Conservation (phyloP, 352 stramenopile genomes). For the Phytophthora melonis region DNA sequence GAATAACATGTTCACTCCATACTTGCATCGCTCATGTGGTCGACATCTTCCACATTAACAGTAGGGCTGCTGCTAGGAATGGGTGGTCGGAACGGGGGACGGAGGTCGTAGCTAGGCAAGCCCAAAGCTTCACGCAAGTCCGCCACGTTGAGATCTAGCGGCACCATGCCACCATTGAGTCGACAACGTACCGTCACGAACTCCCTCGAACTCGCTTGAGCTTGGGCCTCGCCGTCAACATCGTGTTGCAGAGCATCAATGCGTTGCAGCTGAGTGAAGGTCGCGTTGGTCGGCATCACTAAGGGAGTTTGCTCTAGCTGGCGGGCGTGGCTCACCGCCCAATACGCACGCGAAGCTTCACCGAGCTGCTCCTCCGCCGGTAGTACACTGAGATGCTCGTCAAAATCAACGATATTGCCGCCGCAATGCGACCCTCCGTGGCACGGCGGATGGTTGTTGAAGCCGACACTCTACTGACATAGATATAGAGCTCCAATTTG, state of each 20-base stretch:
- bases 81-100: not conserved
- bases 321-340: constrained; percentile 1
- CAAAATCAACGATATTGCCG: not conserved
- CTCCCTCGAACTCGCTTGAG: not conserved
- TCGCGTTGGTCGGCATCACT: not conserved
- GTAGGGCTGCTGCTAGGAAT: not conserved
- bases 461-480: not conserved
- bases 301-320: constrained; percentile 2
- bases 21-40: not conserved
- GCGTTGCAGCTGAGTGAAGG: not conserved
- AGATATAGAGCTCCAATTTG: not conserved
- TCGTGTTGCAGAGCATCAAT: constrained; percentile 3
- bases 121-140: not conserved
- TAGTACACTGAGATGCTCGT: not conserved
- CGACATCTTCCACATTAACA: not conserved
- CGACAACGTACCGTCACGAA: not conserved
- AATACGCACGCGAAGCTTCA: constrained; percentile 2
- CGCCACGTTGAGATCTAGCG: not conserved
- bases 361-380: not conserved
- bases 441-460: not conserved
- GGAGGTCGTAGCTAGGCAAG: not conserved
- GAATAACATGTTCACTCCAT: not conserved
- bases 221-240: not conserved
- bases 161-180: not conserved
- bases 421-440: not conserved